These are phyloP conservation scores for Thalassia testudinum DNA, from an alignment of 116 monocot species.

Conservation along the genomic window DNA sequence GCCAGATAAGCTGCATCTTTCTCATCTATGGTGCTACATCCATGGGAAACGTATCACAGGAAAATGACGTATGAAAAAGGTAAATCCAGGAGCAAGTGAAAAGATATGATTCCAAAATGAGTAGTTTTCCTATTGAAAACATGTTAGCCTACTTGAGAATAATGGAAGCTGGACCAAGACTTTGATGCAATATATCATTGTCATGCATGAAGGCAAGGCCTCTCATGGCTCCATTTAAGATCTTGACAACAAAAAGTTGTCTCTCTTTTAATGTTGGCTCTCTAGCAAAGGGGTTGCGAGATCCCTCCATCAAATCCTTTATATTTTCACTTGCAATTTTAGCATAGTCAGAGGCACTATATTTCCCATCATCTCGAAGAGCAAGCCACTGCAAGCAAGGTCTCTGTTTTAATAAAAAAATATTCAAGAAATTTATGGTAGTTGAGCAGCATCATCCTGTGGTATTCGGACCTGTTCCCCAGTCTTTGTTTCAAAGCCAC, in stretches of 20 bases:
- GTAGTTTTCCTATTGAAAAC: background rate
- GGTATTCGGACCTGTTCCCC: conserved; percentile 62
- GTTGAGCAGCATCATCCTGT: background rate
- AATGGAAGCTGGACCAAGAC: conserved; percentile 90
- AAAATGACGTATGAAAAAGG: conserved; percentile 2
- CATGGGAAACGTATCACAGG: background rate
- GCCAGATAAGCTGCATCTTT: conserved; percentile 53
- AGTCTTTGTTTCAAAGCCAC: conserved; percentile 89
- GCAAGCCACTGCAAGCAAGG: conserved; percentile 77
- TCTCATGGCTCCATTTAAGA: conserved; percentile 63
- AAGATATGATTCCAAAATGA: background rate
- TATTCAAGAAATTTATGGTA: background rate
- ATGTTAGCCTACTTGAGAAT: conserved; percentile 53
- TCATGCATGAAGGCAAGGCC: conserved; percentile 78
- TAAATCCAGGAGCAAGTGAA: background rate
- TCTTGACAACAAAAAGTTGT: conserved; percentile 66
- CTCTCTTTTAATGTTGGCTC: conserved; percentile 32
- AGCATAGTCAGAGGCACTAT: conserved; percentile 82
- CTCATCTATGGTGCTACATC: conserved; percentile 52
- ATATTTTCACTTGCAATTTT: conserved; percentile 41
- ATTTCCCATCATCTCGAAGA: conserved; percentile 74
- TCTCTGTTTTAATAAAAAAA: background rate
- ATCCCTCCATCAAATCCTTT: conserved; percentile 8
- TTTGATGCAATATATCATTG: conserved; percentile 82
- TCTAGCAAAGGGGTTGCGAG: conserved; percentile 45